Evolutionary conservation across 768 basidiomycete species (phyloP), one percentile per base, ranked within the genome.

Genomic region (Brasilioporus rufonigricans): DNA sequence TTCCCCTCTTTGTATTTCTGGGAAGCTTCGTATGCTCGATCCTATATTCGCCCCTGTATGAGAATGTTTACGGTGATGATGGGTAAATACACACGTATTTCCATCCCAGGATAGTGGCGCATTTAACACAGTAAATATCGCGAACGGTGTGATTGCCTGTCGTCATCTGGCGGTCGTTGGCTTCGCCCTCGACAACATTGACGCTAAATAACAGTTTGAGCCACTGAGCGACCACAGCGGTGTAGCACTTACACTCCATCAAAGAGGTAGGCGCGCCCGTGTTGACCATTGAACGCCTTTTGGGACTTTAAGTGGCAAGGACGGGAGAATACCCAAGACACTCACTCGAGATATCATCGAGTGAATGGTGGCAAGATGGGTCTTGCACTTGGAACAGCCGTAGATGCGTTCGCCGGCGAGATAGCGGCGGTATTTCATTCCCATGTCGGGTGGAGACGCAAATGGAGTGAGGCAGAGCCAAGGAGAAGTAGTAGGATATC

Each of bases 1-100:
- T 94, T 94, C 68, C 94, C 93, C 76, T 99, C 96, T 70, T 99
- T 99, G 80, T 98, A 99, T 73, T 89, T 92, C 81, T 99, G 95
- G 9, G 85, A 80, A 12, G 79, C 68, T 67, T 98, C 95, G 68
- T 86, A 97, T 16, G 96, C 96, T 53, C 84, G 84, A 71, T 97
- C 96, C 96, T 97, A 65, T 44, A n/a, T 46, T 48, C 19, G 48
- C 48, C 13, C 41, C 50, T 31, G 44, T 27, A 41, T 49, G 50
- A 58, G 57, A 50, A 40, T 7, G 35, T 19, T 33, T 31, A 31
- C 9, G 43, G 18, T 27, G 12, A 16, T 44, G 31, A 50, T 26
- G 48, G 11, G 32, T 2, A 32, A 23, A 24, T 33, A 66, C 65
- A 38, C 69, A 92, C 97, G 71, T 99, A 99, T 93, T 98, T 98